These are phyloP conservation scores for Thelonectria olida DNA, from an alignment of 2,329 filamentous ascomycete genomes.

Conservation along the genomic window DNA sequence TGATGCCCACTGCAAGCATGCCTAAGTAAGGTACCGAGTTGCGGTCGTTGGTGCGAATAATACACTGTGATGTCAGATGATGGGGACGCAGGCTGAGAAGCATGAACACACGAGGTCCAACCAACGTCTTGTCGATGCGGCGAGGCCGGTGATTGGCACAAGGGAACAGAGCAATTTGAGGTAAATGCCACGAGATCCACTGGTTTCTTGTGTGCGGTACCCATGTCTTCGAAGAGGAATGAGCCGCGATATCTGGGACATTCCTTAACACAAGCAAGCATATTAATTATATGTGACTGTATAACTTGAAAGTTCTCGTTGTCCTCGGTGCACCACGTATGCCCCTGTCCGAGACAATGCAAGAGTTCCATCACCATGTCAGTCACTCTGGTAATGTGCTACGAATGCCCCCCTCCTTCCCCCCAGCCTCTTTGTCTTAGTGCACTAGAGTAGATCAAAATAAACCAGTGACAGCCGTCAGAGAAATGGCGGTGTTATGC, in stretches of 20 bases:
- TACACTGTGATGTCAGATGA: conserved; percentile 9
- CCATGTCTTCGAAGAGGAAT: neutral
- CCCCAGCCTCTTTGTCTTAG: conserved; percentile 9
- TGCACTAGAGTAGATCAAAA: neutral
- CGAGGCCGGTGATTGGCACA: conserved; percentile 8
- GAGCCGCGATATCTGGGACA: conserved; percentile 1
- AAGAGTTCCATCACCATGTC: neutral
- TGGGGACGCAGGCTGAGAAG: neutral
- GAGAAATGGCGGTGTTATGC: neutral
- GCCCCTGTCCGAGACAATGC: conserved; percentile 16
- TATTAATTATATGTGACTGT: neutral
- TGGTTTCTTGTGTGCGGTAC: neutral
- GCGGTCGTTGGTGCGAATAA: neutral
- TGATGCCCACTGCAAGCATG: neutral
- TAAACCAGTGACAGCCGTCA: neutral
- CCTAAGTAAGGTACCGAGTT: neutral
- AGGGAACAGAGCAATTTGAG: neutral
- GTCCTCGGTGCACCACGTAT: conserved; percentile 12
- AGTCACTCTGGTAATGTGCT: neutral
- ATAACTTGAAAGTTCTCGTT: neutral
- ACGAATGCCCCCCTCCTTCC: neutral
- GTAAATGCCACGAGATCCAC: neutral
- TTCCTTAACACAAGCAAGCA: neutral
- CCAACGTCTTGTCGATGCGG: conserved; percentile 11
- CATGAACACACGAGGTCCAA: conserved; percentile 17